Evolutionary conservation across 331 rosid genomes (phyloP), one percentile per base, ranked within the genome.

Genomic region (Pyrus hybrid): DNA sequence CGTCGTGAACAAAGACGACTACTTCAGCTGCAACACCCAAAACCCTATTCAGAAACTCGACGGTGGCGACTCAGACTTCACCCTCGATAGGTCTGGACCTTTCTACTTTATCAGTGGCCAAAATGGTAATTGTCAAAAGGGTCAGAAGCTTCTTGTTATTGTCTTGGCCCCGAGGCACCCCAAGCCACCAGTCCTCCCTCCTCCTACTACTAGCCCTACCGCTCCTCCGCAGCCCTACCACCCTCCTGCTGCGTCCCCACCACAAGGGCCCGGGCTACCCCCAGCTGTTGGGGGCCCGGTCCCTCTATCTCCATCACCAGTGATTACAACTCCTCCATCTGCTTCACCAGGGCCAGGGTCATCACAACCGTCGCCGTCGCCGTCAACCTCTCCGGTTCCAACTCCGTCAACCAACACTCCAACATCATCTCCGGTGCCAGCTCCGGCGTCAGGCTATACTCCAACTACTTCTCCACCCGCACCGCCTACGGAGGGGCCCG

Each of bases 41-140:
- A 81, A 87, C 33, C 96, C 98, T 0, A 81, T 86, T 11, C 78
- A 82, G 79, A 94, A 87, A 47, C 74, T 80, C 11, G 91, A 91
- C 0, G 94, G 83, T 72, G 97, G 96, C 22, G 76, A 87, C n/a
- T 86, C 92, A 0, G 82, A 82, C 76, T 87, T 87, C 71, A 86
- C 72, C 13, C 30, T 94, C 5, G 90, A 86, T 32, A 61, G 87
- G 10, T 86, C 95, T 0, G 98, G 98, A 3, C 89, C 96, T 3
- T 91, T 82, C 78, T 91, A 70, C 71, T 94, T 94, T 76, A 79
- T 88, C 33, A 88, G 95, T 76, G 98, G 96, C 0, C 70, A 88
- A 0, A 74, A 78, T 20, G 90, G 82, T 1, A 80, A 68, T 63
- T 94, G 98, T 79, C 79, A 75, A 2, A 87, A 90, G 67, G 98